Conservation (phyloP, 2,329 filamentous ascomycete genomes). For the Colletotrichum camelliae region DNA sequence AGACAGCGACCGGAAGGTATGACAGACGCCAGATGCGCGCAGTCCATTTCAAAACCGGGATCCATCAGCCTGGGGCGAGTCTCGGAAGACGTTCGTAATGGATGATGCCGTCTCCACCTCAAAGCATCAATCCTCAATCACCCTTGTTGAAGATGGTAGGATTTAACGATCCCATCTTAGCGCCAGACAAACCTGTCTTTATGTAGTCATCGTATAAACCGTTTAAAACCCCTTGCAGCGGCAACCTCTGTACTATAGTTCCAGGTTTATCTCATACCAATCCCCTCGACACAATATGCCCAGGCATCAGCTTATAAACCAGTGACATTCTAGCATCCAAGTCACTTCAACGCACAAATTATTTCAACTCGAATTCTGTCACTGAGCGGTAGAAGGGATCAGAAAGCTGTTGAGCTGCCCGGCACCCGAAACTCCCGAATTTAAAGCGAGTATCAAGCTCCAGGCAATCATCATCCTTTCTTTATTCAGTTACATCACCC, state of each 20-base stretch:
- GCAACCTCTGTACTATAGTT: too few relatives aligned
- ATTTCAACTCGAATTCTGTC: too few relatives aligned
- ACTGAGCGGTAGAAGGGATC: too few relatives aligned
- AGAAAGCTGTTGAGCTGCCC: neutral
- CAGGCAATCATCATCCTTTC: neutral
- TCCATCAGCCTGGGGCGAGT: neutral
- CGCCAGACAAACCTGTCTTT: neutral
- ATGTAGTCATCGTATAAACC: neutral
- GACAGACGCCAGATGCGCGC: neutral
- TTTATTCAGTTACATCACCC: neutral
- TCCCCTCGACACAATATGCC: accelerated
- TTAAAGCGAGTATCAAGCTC: neutral
- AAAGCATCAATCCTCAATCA: neutral
- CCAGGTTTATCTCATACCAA: neutral
- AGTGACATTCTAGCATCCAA: neutral
- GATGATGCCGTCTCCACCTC: neutral
- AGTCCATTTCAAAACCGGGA: neutral
- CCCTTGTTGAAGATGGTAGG: neutral
- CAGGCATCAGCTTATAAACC: neutral
- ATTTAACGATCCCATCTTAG: neutral
- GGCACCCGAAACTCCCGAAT: neutral
- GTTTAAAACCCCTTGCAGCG: too few relatives aligned
- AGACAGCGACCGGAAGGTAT: neutral
- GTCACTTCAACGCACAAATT: neutral
- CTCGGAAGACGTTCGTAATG: neutral